Conservation (phyloP, 306 rosid genomes). For the Macrotyloma uniflorum region DNA sequence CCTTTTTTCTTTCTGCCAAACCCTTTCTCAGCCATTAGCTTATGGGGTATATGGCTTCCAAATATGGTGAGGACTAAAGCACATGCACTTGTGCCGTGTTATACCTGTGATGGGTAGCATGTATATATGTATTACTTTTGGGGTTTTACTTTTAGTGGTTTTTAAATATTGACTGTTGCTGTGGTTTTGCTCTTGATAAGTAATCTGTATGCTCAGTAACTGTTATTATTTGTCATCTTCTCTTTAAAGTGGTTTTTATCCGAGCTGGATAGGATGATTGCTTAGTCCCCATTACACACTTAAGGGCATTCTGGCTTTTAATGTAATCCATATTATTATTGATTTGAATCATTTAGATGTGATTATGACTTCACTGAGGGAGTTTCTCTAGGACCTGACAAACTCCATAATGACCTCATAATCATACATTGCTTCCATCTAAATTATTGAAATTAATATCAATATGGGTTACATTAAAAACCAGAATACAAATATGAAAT, state of each 20-base stretch:
- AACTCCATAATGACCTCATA: too few relatives aligned
- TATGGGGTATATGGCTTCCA: neutral
- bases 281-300: neutral
- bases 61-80: neutral
- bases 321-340: neutral
- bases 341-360: neutral
- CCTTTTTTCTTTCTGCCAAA: too few relatives aligned
- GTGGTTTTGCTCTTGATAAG: neutral
- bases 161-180: neutral
- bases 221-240: too few relatives aligned
- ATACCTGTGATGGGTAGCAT: neutral
- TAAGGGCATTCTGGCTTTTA: neutral
- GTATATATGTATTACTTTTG: neutral
- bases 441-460: too few relatives aligned
- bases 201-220: neutral
- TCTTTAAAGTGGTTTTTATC: too few relatives aligned
- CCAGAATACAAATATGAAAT: neutral
- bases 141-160: too few relatives aligned
- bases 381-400: too few relatives aligned
- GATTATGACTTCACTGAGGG: too few relatives aligned
- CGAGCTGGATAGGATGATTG: too few relatives aligned
- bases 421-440: too few relatives aligned
- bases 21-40: neutral
- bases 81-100: neutral
- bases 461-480: too few relatives aligned